Evolutionary conservation across 495 filamentous ascomycete genomes (phyloP), one percentile per base, ranked within the genome.

Genomic region (Pyrenopolyporus hunteri): DNA sequence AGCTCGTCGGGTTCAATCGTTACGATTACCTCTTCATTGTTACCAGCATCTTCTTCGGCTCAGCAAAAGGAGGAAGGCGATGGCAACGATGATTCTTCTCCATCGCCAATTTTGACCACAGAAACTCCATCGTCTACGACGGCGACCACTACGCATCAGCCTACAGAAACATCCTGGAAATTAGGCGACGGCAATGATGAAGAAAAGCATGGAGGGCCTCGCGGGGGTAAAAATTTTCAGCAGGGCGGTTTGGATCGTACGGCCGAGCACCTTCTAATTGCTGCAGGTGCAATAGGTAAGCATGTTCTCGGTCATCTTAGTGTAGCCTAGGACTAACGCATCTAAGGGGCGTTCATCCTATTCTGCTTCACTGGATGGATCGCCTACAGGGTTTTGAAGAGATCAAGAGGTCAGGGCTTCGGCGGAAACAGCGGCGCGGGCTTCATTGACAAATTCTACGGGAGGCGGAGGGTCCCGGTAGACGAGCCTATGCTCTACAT

Each of bases 281-380:
- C 78, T 23, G 73, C 73, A 9, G 79, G 80, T 13, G 70, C 79
- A 13, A 82, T 83, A 55, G 78, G 80, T 83, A 69, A 63, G 73
- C 63, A 13, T 17, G 28, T 20, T 14, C 32, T 20, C 4, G 17
- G 3, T 19, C 37, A 16, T 11, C 31, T 36, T 1, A 32, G 7
- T 3, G 1, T 17, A 44, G 14, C 4, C 8, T 19, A 23, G 26
- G 17, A 29, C 45, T 63, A 57, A 66, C 14, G 22, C n/a, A 2
- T 2, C 2, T 0, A 17, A 79, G 78, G 74, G 19, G 69, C 65
- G 4, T 80, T 79, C 37, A 72, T 79, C 14, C 35, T 80, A 11
- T 25, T 78, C 29, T 77, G 68, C 46, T 77, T 77, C 61, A 53
- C 78, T 33, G 50, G 46, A 7, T 80, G 72, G 73, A 64, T 76